Evolutionary conservation across 495 filamentous ascomycete genomes (phyloP).

Genomic region (Penicillium antarcticum): DNA sequence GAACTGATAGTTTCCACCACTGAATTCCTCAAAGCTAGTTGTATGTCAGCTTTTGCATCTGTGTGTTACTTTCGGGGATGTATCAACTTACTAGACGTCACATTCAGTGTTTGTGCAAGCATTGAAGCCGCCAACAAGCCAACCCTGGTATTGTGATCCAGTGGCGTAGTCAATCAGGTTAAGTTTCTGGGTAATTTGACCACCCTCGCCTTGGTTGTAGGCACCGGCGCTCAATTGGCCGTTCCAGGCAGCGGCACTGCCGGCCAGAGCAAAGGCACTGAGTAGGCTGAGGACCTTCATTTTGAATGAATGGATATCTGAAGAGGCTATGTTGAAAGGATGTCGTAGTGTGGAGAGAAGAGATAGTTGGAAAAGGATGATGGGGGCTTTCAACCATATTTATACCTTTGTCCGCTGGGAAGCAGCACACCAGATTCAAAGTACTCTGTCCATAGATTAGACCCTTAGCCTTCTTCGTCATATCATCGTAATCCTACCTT

Average conservation of each 20-base stretch:
- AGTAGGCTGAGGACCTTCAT: background rate
- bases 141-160: background rate
- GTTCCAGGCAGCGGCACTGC: background rate
- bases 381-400: background rate
- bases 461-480: background rate
- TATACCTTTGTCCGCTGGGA: background rate
- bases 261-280: background rate
- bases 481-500: background rate
- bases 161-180: background rate
- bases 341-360: background rate
- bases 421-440: background rate
- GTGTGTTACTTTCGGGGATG: too few species aligned
- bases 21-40: background rate
- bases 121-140: background rate
- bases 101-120: background rate
- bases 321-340: too few species aligned
- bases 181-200: background rate
- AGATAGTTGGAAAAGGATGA: background rate
- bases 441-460: background rate
- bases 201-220: background rate
- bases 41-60: background rate
- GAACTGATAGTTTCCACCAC: background rate
- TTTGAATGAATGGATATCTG: background rate
- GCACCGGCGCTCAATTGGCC: background rate
- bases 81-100: background rate